A percentile compares a stretch with the other conserved stretches of the same genome.
These are phyloP conservation scores for Dissophora globulifera DNA, from an alignment of 192 early-diverging fungal species.

Conservation along the genomic window DNA sequence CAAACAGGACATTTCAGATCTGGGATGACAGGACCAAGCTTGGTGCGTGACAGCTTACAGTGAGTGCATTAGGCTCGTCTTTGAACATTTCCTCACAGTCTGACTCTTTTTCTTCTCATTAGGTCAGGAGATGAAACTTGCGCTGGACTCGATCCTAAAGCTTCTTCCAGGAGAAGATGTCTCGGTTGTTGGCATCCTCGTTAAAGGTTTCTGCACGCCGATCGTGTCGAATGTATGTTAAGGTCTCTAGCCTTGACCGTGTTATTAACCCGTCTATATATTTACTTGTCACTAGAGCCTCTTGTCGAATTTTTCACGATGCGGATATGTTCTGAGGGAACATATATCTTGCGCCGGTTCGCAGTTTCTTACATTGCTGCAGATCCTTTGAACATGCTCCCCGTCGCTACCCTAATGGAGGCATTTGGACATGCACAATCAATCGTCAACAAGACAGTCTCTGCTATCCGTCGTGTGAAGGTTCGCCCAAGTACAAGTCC, in stretches of 20 bases:
- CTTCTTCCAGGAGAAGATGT: slow-evolving; percentile 15
- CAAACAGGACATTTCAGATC: slow-evolving; percentile 18
- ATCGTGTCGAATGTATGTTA: background rate
- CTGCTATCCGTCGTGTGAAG: slow-evolving; percentile 13
- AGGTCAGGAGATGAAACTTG: slow-evolving; percentile 30
- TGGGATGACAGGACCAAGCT: slow-evolving; percentile 16
- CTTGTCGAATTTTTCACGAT: slow-evolving; percentile 20
- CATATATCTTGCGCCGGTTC: slow-evolving; percentile 29
- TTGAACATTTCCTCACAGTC: no score
- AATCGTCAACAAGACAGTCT: slow-evolving; percentile 7
- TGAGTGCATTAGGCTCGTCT: no score
- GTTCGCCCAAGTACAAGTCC: slow-evolving; percentile 4
- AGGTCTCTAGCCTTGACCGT: background rate
- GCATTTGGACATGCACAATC: slow-evolving; percentile 12
- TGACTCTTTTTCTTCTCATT: slow-evolving; percentile 2
- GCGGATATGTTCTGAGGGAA: slow-evolving; percentile 12
- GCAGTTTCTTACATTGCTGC: slow-evolving; percentile 10
- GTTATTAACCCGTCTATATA: background rate
- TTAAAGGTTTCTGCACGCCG: slow-evolving; percentile 6
- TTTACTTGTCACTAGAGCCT: slow-evolving; percentile 14
- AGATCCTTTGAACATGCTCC: slow-evolving; percentile 10
- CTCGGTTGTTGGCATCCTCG: slow-evolving; percentile 23
- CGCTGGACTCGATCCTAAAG: slow-evolving; percentile 19
- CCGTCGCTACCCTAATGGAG: slow-evolving; percentile 14
- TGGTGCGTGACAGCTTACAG: no score